Evolutionary conservation across 164 flowering plant species (phyloP), one percentile per base, ranked within the genome.

Genomic region (Piper betle): DNA sequence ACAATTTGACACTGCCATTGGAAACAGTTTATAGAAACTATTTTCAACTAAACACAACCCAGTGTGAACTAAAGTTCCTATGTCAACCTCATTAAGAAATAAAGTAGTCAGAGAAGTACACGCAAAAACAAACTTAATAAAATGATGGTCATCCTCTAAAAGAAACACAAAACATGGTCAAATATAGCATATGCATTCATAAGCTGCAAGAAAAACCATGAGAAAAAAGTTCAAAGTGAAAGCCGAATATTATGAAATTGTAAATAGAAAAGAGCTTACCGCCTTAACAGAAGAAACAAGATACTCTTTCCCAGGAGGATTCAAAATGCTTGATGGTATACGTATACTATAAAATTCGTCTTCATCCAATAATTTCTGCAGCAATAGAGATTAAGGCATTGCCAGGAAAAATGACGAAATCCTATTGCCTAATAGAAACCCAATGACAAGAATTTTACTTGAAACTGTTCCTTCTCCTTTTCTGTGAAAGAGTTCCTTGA

Each of bases 271-370:
- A 43, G 12, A 55, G 66, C 83, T 80, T 77, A 90, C 99, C 48
- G 97, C 94, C 80, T 82, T 90, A 59, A 93, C 89, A 5, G 92
- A 85, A 17, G 99, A 85, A 48, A 84, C 65, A 55, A 82, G 62
- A 62, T 77, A 84, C 39, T 84, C 90, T 68, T 77, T 82, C 41
- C 96, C 96, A 61, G 96, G 85, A 64, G 95, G 80, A 62, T 75
- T 82, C 77, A 90, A 66, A 39, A 91, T 85, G 72, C 83, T 86
- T 20, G 97, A 83, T 57, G 97, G 92, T 39, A 93, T 54, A 63
- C 99, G 76, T 71, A 93, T 86, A 65, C 68, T 81, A 68, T 93
- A 93, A 74, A 86, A 90, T 58, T 84, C 97, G 62, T 93, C 99
- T 19, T 42, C 81, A 67, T 81, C 67, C 68, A 93, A 61, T 38